Evolutionary conservation across 441 rosid species (phyloP).

Genomic region (Melastoma candidum): DNA sequence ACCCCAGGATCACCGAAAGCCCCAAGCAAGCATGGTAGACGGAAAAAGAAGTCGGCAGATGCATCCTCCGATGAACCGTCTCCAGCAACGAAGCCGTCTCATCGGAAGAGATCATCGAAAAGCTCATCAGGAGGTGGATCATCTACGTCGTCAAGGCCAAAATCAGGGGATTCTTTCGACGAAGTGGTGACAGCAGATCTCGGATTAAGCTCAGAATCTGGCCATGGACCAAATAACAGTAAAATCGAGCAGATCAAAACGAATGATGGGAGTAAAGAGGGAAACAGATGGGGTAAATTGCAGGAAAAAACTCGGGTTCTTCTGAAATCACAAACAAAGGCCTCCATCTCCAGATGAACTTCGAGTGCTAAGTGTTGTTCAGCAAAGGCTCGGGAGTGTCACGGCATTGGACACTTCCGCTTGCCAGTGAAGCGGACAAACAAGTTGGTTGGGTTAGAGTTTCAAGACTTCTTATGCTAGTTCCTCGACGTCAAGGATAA

Average conservation of each 20-base stretch:
- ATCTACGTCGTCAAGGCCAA: conserved; percentile 24
- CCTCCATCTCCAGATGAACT: too few relatives aligned
- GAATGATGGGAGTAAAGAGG: conserved; percentile 18
- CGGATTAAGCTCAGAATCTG: conserved; percentile 13
- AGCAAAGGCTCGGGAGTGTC: too few relatives aligned
- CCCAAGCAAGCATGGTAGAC: conserved; percentile 20
- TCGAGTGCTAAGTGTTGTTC: too few relatives aligned
- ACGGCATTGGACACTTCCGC: too few relatives aligned
- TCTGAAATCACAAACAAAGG: too few relatives aligned
- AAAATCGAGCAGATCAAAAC: conserved; percentile 19
- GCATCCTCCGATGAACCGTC: conserved; percentile 26
- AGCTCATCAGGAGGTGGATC: conserved; percentile 25
- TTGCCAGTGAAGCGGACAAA: too few relatives aligned
- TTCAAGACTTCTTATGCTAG: too few relatives aligned
- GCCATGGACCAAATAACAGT: conserved; percentile 15
- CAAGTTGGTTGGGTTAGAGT: too few relatives aligned
- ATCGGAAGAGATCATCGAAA: conserved; percentile 34
- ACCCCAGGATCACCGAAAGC: conserved; percentile 19
- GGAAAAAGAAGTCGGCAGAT: conserved; percentile 23
- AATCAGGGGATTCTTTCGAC: conserved; percentile 16
- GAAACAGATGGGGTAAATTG: conserved; percentile 6
- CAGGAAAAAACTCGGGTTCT: too few relatives aligned
- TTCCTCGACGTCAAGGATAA: too few relatives aligned
- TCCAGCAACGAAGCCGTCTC: conserved; percentile 28
- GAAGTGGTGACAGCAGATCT: conserved; percentile 11